Evolutionary conservation across 768 basidiomycete species (phyloP), one percentile per base, ranked within the genome.

Genomic region (Termitomyces sp.): DNA sequence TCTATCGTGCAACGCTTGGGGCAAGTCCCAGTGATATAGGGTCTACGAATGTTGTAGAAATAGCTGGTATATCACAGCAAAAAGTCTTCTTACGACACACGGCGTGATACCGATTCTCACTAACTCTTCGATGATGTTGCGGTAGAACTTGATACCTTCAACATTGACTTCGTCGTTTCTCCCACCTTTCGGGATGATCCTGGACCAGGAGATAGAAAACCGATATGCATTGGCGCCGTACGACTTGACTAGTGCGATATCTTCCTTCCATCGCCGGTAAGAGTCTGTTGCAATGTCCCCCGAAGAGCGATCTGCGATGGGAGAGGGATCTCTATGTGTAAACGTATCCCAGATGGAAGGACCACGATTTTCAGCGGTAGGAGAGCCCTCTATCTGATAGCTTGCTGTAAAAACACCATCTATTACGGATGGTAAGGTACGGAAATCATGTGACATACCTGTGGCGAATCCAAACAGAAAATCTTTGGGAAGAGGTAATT

Each of bases 291-390:
- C 87, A 44, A 77, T 73, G 59, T 88, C 85, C 2, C 86, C 86
- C 57, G 81, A 77, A 20, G 77, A 67, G 2, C 84, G 82, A 62
- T 89, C 88, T 27, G 75, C 72, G 27, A 84, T 86, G 32, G 60
- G 57, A 23, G 63, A 65, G 63, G 80, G 81, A 16, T 82, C 80
- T 25, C 67, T 66, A 51, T 81, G 76, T 25, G 83, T 79, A 66
- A 88, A 89, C 51, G 79, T 83, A 64, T 91, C 88, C 88, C 88
- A 90, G 58, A 89, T 81, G 22, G 84, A 83, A 52, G 80, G 81
- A 0, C 82, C 81, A 46, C 85, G 81, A n/a, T 78, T 78, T 45
- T 72, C 79, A 10, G 69, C 73, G 42, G 74, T 64, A 18, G 80
- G 74, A 0, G 85, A 83, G 7, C 87, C 88, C 70, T 90, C 89